Base-by-base conservation (phyloP, 306 rosid genomes). In the Ormosia emarginata region DNA sequence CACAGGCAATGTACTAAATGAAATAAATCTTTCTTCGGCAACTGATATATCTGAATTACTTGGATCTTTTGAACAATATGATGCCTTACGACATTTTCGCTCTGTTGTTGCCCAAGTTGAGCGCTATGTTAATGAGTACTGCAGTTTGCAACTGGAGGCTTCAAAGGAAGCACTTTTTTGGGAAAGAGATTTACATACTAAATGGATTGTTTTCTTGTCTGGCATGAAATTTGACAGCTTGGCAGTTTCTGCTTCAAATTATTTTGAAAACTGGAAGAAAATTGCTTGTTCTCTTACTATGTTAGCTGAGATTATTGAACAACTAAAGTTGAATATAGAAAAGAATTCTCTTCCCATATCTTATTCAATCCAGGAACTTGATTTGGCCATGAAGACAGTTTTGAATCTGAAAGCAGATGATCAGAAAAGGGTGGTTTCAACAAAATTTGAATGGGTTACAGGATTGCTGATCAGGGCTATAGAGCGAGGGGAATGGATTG, bases 401-500 rank as follows among this genome's bases (percentile, higher is more conserved):
- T 81, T 80, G 57, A 95, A 90, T 83, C 78, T 95, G 84, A 85
- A 83, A 83, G 92, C 81, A n/a, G 89, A 82, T 79, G 74, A 83
- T 77, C 80, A 70, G 66, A 91, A 80, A 70, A 85, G 82, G 39
- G 78, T 76, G 39, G 84, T 83, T 85, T 86, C 97, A 37, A 87
- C 85, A 5, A 95, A 90, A 87, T 95, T 95, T 87, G 98, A 93
- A 85, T 95, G 99, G 99, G 95, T 93, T 67, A 66, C 85, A 5
- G 99, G 99, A 70, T 11, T 85, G 55, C 76, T 95, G 85, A 85
- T 95, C 72, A 92, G 86, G 89, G 97, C 99, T 64, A 87, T 95
- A 72, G 99, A 95, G 75, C 90, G 78, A 62, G 99, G 99, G 73
- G 98, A 95, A 58, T 95, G 99, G 99, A 90, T 95, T 68, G 89